Evolutionary conservation across 371 early-diverging fungal species (phyloP).

Genomic region (Apophysomyces sp.): DNA sequence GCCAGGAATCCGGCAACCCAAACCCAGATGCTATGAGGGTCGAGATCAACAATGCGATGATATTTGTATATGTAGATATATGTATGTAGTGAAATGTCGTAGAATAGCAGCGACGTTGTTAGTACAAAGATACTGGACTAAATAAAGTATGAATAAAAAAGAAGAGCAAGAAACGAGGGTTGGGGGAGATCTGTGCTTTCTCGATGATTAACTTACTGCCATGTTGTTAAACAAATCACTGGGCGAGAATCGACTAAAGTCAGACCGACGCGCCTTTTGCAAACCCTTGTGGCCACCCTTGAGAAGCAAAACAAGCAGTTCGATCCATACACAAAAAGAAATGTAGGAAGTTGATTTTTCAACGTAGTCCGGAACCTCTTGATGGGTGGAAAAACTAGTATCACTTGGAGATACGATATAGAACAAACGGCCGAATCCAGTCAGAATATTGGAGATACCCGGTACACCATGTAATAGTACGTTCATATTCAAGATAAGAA

Average conservation of each 20-base stretch:
- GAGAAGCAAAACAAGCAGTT: constrained; percentile 27
- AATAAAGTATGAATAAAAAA: background rate
- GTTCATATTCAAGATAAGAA: no score
- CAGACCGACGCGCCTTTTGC: constrained; percentile 27
- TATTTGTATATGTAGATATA: constrained; percentile 47
- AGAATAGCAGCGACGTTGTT: constrained; percentile 32
- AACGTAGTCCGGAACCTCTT: constrained; percentile 54
- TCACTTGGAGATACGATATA: constrained; percentile 49
- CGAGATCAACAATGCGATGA: constrained; percentile 31
- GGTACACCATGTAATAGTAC: no score
- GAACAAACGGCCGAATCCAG: constrained; percentile 47
- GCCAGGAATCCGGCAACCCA: constrained; percentile 48
- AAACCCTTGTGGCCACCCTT: constrained; percentile 29
- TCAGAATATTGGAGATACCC: no score
- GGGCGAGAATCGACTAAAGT: constrained; percentile 38
- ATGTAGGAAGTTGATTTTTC: constrained; percentile 51
- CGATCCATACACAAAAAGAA: constrained; percentile 40
- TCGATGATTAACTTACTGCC: constrained; percentile 15
- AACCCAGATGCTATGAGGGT: constrained; percentile 29
- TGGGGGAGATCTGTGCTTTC: no score
- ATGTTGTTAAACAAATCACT: constrained; percentile 51
- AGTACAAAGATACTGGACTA: background rate
- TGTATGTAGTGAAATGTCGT: constrained; percentile 31
- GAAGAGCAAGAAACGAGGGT: no score
- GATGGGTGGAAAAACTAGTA: constrained; percentile 30